These are phyloP conservation scores for Lachnellula occidentalis DNA, from an alignment of 2,329 filamentous ascomycete genomes.

Conservation along the genomic window DNA sequence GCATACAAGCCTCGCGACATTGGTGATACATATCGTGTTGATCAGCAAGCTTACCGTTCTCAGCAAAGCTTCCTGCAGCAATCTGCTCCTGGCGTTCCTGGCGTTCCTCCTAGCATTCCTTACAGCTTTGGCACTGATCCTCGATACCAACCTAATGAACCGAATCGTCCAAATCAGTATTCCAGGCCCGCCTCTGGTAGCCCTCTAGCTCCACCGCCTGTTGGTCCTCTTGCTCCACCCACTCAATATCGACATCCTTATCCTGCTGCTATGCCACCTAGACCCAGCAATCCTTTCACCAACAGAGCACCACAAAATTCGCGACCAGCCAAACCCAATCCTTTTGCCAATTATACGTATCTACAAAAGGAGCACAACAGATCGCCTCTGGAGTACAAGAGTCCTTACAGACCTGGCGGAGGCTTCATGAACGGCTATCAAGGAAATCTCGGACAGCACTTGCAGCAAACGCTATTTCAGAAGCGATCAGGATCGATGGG, in stretches of 20 bases:
- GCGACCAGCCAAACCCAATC: conserved; percentile 14
- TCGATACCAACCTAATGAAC: conserved; percentile 14
- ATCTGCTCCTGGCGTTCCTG: conserved; percentile 14
- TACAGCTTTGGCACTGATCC: conserved; percentile 30
- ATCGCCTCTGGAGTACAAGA: conserved; percentile 51
- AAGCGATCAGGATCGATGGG: conserved; percentile 8
- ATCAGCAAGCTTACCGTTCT: conserved; percentile 29
- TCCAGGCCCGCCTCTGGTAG: not conserved
- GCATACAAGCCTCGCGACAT: conserved; percentile 43
- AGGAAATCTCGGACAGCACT: conserved; percentile 33
- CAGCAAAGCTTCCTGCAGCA: conserved; percentile 31
- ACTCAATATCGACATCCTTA: conserved; percentile 15
- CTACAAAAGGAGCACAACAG: conserved; percentile 57
- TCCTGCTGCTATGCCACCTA: conserved; percentile 9
- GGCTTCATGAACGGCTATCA: conserved; percentile 60
- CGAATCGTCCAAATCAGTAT: not conserved
- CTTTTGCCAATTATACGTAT: conserved; percentile 39
- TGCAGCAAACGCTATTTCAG: conserved; percentile 26
- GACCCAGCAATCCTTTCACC: conserved; percentile 25
- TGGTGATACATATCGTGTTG: conserved; percentile 25
- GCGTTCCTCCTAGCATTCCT: conserved; percentile 1
- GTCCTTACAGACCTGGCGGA: conserved; percentile 50
- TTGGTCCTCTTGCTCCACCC: conserved; percentile 9
- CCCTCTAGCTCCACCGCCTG: not conserved
- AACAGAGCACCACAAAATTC: conserved; percentile 13